phyloP scores from a whole-genome alignment of 1,284 basidiomycete species.

The Apiotrichum siamense region DNA sequence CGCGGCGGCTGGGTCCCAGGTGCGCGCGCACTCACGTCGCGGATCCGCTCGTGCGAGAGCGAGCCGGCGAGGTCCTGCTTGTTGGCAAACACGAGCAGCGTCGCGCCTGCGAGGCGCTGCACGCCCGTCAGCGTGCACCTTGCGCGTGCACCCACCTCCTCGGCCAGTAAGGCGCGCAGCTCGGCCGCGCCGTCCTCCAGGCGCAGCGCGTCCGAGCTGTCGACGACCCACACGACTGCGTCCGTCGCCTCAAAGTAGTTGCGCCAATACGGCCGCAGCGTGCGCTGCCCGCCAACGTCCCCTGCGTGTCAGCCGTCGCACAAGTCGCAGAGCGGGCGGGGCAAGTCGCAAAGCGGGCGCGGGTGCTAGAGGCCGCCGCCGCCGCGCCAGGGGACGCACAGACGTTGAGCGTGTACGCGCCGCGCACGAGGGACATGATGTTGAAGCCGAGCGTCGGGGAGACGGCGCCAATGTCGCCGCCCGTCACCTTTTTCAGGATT shows the following conservation, averaged over 20 bases:
- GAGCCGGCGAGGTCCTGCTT: constrained; percentile 94
- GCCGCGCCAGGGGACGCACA: constrained; percentile 56
- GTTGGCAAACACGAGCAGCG: constrained; percentile 95
- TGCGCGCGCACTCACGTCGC: constrained; percentile 56
- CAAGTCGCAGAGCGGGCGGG: background rate
- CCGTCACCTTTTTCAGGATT: constrained; percentile 88
- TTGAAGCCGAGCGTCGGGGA: constrained; percentile 97
- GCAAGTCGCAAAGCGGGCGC: background rate
- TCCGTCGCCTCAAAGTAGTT: constrained; percentile 99
- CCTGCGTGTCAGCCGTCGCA: constrained; percentile 51
- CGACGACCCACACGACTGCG: constrained; percentile 97
- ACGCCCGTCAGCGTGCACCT: background rate
- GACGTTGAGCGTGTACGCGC: constrained; percentile 88
- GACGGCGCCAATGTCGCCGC: constrained; percentile 77
- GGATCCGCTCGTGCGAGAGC: constrained; percentile 73
- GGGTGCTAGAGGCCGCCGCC: background rate
- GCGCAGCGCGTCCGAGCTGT: constrained; percentile 82
- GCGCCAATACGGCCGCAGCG: constrained; percentile 93
- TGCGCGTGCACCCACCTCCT: constrained; percentile 64
- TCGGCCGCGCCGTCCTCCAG: constrained; percentile 86
- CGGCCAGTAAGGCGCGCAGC: constrained; percentile 73
- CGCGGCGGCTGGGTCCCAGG: too few species aligned
- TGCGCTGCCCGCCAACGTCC: constrained; percentile 97
- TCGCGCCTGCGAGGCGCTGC: constrained; percentile 86
- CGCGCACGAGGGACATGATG: constrained; percentile 90